Evolutionary conservation across 306 rosid species (phyloP), one percentile per base, ranked within the genome.

Genomic region (Fagus sylvatica): DNA sequence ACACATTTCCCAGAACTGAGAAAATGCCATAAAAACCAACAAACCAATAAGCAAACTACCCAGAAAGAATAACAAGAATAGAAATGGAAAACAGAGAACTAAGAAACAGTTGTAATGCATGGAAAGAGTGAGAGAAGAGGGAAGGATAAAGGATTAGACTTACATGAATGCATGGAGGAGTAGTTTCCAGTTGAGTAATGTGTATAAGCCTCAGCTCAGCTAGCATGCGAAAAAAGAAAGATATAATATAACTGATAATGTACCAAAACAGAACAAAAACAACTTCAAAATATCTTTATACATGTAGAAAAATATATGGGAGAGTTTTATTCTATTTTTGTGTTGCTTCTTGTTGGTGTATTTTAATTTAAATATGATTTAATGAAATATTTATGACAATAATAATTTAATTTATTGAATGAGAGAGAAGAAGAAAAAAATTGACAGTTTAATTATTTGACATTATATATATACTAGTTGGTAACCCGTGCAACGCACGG

Each of bases 131-230:
- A 4, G 53, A n/a, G 53, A 57, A 71, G 49, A 4, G 40, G 48
- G 30, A 22, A 62, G 51, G 53, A 76, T 48, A 32, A 10, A 13
- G 28, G 28, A 22, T 22, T 22, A 17, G 65, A 61, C 72, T 49
- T 51, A 68, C 85, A 82, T 82, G 78, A 72, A 67, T 56, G 73
- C 7, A 67, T 57, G 79, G 75, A 76, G 61, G 30, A 53, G 76
- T 11, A 81, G 81, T n/a, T 60, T n/a, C 59, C 17, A 15, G 46
- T 34, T 48, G 76, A 40, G 61, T 19, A 53, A 51, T 71, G 69
- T 62, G 10, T 6, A 2, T 3, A 10, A 62, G 69, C 69, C 41
- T 34, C 41, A 1, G 22, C 7, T 22, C 28, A 22, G 28, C 28
- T 0, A 22, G 69, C 43, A 36, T 15, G 8, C 41, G 5, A 34